Conservation (phyloP, 805 yeast genomes). For the Myxozyma sirexii region DNA sequence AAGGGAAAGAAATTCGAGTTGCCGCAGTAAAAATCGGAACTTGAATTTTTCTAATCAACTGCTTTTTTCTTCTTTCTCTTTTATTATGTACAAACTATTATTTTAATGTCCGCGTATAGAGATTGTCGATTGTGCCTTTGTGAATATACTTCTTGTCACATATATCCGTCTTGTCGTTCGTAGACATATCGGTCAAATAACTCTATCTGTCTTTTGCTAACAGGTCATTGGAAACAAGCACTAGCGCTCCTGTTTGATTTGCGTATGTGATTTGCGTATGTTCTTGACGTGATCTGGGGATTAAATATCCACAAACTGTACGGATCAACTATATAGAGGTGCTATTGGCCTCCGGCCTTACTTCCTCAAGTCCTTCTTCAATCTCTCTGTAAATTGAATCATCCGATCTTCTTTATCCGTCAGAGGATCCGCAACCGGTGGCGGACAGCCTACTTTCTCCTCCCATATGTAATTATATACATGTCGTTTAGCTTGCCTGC, state of each 20-base stretch:
- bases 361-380: neutral
- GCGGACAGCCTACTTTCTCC: conserved; percentile 6
- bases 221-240: no score
- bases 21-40: conserved; percentile 61
- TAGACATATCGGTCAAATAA: no score
- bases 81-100: neutral
- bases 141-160: neutral
- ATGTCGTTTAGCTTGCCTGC: conserved; percentile 17
- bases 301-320: no score
- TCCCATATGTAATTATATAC: conserved; percentile 19
- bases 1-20: conserved; percentile 76
- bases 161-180: no score
- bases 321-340: no score
- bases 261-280: no score
- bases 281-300: no score
- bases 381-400: conserved; percentile 4
- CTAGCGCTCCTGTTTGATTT: no score
- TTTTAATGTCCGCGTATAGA: neutral
- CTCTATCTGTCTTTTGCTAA: no score
- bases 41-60: no score
- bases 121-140: neutral
- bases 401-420: neutral
- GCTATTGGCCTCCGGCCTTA: no score
- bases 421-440: neutral
- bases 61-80: neutral